Base-by-base conservation (phyloP, 1,284 basidiomycete genomes). In the Microstroma glucosiphilum region DNA sequence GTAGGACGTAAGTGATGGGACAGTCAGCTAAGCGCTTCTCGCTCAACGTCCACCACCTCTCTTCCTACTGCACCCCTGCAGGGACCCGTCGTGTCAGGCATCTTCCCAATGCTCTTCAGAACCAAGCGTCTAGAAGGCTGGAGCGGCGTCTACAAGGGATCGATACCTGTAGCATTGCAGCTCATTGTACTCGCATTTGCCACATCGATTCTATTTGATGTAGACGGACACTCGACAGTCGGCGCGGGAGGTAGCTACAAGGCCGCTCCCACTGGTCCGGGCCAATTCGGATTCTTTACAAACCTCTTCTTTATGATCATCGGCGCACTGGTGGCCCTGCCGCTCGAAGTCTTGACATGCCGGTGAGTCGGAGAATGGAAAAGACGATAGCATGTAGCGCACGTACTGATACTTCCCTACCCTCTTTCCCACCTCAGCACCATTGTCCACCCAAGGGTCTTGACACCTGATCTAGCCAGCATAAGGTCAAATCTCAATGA, bases 81-180 rank as follows among this genome's bases (percentile, higher is more conserved):
- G 51, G 51, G 77, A 1, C 77, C 77, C n/a, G 71, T 74, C 30
- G 71, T 77, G 40, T 61, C 63, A 6, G 75, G 75, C 54, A 65
- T 78, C 6, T 64, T 70, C 26, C 23, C 67, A 15, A 78, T 78
- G 77, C 63, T 75, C 48, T 19, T 64, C 37, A 62, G 77, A 15
- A 75, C 70, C 8, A 71, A 70, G 43, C 64, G 69, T 1, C 58
- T 78, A 25, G 77, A 78, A 58, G 77, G 77, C 21, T 76, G 75
- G 74, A 55, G 64, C 1, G 77, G 77, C 17, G 65, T 78, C 48
- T 78, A 72, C 64, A 73, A 72, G 60, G 71, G 77, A 15, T 59
- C 65, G 1, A 55, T 57, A 21, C 66, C 66, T 3, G 60, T 58
- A 21, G 58, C 53, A 25, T 17, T 48, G 43, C 66, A 68, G 30